These are phyloP conservation scores for Suillus clintonianus DNA, from an alignment of 768 basidiomycete species.

Conservation along the genomic window DNA sequence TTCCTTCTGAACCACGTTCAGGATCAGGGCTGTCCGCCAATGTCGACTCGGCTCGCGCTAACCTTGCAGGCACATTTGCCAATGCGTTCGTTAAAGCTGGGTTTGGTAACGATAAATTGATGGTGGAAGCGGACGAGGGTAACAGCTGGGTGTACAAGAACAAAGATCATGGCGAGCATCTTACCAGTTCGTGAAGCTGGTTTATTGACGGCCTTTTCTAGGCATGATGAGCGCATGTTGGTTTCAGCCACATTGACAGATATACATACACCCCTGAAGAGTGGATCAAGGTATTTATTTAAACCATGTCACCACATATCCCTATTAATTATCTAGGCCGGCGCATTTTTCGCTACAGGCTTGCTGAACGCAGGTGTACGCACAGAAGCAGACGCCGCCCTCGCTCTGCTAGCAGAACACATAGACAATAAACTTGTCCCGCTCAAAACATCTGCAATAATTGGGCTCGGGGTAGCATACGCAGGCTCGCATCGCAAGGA, in stretches of 20 bases:
- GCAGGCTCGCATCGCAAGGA: constrained; percentile 93
- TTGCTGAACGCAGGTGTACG: constrained; percentile 87
- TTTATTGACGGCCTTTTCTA: constrained; percentile 26
- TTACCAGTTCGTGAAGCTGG: background rate
- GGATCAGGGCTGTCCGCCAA: constrained; percentile 69
- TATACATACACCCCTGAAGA: constrained; percentile 97
- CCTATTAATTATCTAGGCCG: constrained; percentile 53
- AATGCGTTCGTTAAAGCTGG: constrained; percentile 99
- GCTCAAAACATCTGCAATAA: constrained; percentile 84
- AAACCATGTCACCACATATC: background rate
- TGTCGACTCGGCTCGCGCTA: constrained; percentile 92
- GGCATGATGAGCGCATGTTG: constrained; percentile 97
- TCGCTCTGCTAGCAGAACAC: constrained; percentile 89
- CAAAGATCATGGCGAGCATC: constrained; percentile 84
- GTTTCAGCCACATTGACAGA: constrained; percentile 93
- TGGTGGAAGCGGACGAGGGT: constrained; percentile 95
- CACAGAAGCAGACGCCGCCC: constrained; percentile 90
- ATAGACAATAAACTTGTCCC: constrained; percentile 83
- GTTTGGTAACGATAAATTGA: constrained; percentile 97
- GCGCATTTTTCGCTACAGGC: constrained; percentile 92
- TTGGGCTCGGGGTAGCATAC: constrained; percentile 93
- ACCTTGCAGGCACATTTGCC: constrained; percentile 95
- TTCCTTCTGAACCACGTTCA: constrained; percentile 22
- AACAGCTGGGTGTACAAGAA: constrained; percentile 99
- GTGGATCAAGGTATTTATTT: constrained; percentile 74